Evolutionary conservation across 257 asterid genomes (phyloP), one percentile per base, ranked within the genome.

Genomic region (Haberlea rhodopensis): DNA sequence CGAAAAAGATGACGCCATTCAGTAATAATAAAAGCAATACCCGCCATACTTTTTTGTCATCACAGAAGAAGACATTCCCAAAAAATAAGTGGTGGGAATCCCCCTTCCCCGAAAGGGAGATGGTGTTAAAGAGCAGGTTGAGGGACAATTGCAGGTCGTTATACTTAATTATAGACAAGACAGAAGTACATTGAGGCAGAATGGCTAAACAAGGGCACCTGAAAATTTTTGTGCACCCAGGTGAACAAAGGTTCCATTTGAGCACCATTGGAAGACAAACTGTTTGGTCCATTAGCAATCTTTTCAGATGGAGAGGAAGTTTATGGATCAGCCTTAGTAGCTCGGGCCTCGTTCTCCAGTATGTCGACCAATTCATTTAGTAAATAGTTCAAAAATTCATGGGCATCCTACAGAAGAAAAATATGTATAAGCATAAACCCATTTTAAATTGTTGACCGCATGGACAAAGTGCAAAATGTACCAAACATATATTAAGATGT

Each of bases 151-250:
- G 16, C n/a, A n/a, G n/a, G n/a, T n/a, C n/a, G n/a, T n/a, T n/a
- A 37, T 37, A 37, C 11, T 18, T 24, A 20, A 56, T 21, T 2
- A 43, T 43, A 23, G 18, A 27, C 46, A 54, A 56, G 57, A 55
- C 48, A 22, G 45, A 25, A 19, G 22, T 32, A 53, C 31, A 53
- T 72, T 23, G 64, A 60, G 32, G 34, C 66, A 62, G 27, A 59
- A 64, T 18, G 57, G 43, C 56, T 49, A 69, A 37, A 32, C 69
- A 58, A 71, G 16, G 52, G 65, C 70, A 82, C 97, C 90, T 90
- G 96, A 75, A 90, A 90, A 75, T 84, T 85, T 73, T 85, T 85
- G 87, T 90, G 96, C 76, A 90, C 97, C 97, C 95, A 85, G 59
- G 97, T 87, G 73, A 87, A 75, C 63, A 82, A 62, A 19, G 90